phyloP scores from a whole-genome alignment of 768 basidiomycete species.

The Trametes punicea region DNA sequence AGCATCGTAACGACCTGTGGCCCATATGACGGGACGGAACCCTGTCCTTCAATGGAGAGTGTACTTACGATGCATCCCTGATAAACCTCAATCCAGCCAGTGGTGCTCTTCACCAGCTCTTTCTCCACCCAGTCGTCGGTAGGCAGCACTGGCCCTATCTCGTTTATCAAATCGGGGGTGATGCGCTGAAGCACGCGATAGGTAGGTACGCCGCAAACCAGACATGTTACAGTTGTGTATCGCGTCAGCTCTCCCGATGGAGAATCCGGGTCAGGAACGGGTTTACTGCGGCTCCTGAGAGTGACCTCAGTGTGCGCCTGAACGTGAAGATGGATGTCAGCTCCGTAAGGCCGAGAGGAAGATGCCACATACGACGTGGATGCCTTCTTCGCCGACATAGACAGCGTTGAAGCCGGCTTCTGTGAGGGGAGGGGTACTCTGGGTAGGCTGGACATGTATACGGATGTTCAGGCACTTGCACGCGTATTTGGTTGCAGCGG shows the following conservation, averaged over 20 bases:
- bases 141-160: slow-evolving; percentile 64
- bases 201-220: slow-evolving; percentile 58
- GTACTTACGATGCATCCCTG: slow-evolving; percentile 62
- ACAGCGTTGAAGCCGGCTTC: slow-evolving; percentile 48
- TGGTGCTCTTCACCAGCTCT: slow-evolving; percentile 62
- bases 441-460: slow-evolving; percentile 39
- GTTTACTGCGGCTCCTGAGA: slow-evolving; percentile 49
- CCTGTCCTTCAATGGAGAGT: background rate
- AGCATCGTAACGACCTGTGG: background rate
- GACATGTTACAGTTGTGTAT: slow-evolving; percentile 64
- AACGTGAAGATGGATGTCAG: slow-evolving; percentile 12
- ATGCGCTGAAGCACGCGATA: slow-evolving; percentile 70
- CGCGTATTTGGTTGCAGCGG: slow-evolving; percentile 40
- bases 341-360: background rate
- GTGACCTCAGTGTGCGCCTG: slow-evolving; percentile 72
- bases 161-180: slow-evolving; percentile 52
- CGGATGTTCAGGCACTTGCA: slow-evolving; percentile 75
- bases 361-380: slow-evolving; percentile 53
- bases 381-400: slow-evolving; percentile 65
- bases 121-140: slow-evolving; percentile 76
- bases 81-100: slow-evolving; percentile 73
- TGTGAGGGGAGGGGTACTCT: slow-evolving; percentile 16
- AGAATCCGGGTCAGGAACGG: slow-evolving; percentile 19
- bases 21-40: background rate
- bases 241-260: slow-evolving; percentile 36